Evolutionary conservation across 805 yeast genomes (phyloP).

Genomic region (Blastobotrys mokoenaii): DNA sequence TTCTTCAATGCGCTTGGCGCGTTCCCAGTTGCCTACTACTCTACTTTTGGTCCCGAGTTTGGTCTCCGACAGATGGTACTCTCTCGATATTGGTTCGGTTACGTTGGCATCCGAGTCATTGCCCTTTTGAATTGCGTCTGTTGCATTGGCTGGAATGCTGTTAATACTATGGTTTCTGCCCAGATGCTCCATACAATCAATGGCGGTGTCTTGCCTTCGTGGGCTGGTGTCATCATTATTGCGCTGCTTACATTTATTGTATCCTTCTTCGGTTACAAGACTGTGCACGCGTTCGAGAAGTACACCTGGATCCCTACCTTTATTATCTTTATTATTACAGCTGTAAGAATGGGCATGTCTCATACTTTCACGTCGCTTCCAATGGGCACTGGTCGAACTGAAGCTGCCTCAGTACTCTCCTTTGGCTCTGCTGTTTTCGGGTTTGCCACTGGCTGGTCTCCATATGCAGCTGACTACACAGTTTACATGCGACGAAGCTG

Average conservation of each 20-base stretch:
- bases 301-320: conserved; percentile 83
- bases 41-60: conserved; percentile 72
- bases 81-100: conserved; percentile 72
- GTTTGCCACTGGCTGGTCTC: conserved; percentile 91
- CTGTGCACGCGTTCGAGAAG: conserved; percentile 74
- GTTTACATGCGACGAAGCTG: conserved; percentile 71
- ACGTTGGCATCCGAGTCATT: conserved; percentile 64
- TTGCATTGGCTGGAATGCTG: conserved; percentile 94
- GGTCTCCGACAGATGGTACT: conserved; percentile 86
- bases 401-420: conserved; percentile 69
- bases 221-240: conserved; percentile 83
- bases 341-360: conserved; percentile 64
- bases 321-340: conserved; percentile 64
- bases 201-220: conserved; percentile 59
- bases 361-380: conserved; percentile 52
- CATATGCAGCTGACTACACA: conserved; percentile 88
- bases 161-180: conserved; percentile 83
- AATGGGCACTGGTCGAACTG: conserved; percentile 49
- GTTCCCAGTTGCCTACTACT: conserved; percentile 72
- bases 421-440: conserved; percentile 82
- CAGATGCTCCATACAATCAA: conserved; percentile 74
- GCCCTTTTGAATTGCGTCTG: conserved; percentile 72
- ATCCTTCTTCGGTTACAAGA: conserved; percentile 76
- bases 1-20: conserved; percentile 71
- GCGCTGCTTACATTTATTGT: conserved; percentile 58